A percentile compares a stretch with the other conserved stretches of the same genome.
These are phyloP conservation scores for Hibiscus syriacus DNA, from an alignment of 345 rosid genomes.

Conservation along the genomic window DNA sequence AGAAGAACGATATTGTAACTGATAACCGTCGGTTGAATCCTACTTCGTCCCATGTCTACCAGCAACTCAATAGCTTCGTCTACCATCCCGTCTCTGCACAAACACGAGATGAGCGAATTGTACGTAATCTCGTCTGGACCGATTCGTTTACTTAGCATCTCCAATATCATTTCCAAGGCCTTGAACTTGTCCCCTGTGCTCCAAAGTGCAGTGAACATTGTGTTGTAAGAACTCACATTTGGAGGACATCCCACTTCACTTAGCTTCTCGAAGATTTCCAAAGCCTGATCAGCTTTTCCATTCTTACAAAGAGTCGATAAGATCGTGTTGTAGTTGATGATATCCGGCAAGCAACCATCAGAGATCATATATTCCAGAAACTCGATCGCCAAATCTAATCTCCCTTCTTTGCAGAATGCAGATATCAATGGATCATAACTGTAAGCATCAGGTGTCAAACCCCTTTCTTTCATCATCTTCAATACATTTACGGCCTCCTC, in stretches of 20 bases:
- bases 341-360: constrained; percentile 74
- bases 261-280: constrained; percentile 60
- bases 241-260: constrained; percentile 75
- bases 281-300: constrained; percentile 61
- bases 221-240: constrained; percentile 69
- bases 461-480: constrained; percentile 51
- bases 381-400: constrained; percentile 61
- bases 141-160: constrained; percentile 54
- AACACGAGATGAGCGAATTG: constrained; percentile 69
- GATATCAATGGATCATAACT: constrained; percentile 79
- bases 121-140: constrained; percentile 75
- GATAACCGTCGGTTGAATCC: constrained; percentile 52
- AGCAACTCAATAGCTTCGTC: constrained; percentile 61
- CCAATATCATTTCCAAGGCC: constrained; percentile 53
- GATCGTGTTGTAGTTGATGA: constrained; percentile 73
- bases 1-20: constrained; percentile 69
- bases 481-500: constrained; percentile 58
- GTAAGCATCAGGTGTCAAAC: constrained; percentile 57
- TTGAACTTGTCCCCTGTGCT: constrained; percentile 47
- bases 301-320: constrained; percentile 62
- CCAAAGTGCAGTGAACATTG: constrained; percentile 77
- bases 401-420: constrained; percentile 69
- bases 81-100: constrained; percentile 85
- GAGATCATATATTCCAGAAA: constrained; percentile 69
- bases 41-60: constrained; percentile 58